Conservation (phyloP, 495 filamentous ascomycete species). For the Lentithecium fluviatile region DNA sequence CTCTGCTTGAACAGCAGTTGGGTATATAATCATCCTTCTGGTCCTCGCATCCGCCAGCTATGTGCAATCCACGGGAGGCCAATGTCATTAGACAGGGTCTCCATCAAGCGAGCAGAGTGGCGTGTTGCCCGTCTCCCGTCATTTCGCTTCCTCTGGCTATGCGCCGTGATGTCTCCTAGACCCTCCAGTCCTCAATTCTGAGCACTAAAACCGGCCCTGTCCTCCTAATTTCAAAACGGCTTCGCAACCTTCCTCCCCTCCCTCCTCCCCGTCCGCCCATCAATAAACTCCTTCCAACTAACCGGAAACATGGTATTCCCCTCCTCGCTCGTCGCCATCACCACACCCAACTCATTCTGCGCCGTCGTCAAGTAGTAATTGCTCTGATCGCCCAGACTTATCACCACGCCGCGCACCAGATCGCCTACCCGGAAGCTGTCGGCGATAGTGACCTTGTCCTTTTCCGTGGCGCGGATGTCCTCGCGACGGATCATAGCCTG, state of each 20-base stretch:
- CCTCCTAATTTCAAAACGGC: conserved; percentile 87
- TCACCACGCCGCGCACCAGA: conserved; percentile 83
- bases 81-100: too few species aligned
- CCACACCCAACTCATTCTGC: conserved; percentile 85
- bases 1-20: too few species aligned
- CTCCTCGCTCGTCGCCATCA: conserved; percentile 86
- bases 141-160: too few species aligned
- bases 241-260: conserved; percentile 92
- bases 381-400: conserved; percentile 82
- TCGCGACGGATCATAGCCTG: conserved; percentile 63
- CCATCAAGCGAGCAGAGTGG: too few species aligned
- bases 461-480: conserved; percentile 92
- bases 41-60: too few species aligned
- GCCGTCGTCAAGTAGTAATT: conserved; percentile 92
- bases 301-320: conserved; percentile 89
- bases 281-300: conserved; percentile 91
- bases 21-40: too few species aligned
- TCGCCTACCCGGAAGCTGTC: conserved; percentile 93
- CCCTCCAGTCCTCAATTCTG: too few species aligned
- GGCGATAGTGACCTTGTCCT: conserved; percentile 85
- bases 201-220: too few species aligned
- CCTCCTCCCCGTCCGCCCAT: conserved; percentile 71
- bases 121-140: too few species aligned
- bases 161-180: too few species aligned
- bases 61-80: too few species aligned